These are phyloP conservation scores for Leptoxyphium fumago DNA, from an alignment of 2,329 filamentous ascomycete species.

Conservation along the genomic window DNA sequence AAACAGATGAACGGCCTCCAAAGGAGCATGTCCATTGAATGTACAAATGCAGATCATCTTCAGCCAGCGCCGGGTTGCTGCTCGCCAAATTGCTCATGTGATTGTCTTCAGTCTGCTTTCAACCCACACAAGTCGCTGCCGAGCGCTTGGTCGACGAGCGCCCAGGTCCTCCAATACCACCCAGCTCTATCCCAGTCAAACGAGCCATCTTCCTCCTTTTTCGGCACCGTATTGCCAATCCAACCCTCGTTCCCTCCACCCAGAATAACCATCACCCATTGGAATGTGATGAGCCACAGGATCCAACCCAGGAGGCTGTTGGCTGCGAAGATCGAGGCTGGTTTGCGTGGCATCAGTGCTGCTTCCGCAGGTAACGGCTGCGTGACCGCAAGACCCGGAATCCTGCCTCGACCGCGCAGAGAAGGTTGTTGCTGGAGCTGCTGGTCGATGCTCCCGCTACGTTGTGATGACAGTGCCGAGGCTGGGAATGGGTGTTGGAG, in stretches of 20 bases:
- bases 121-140: conserved; percentile 48
- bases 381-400: not conserved
- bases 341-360: conserved; percentile 27
- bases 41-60: conserved; percentile 71
- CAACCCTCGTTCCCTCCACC: conserved; percentile 36
- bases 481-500: too few species aligned
- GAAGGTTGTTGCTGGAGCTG: not conserved
- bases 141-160: conserved; percentile 39
- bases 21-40: conserved; percentile 65
- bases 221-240: conserved; percentile 62
- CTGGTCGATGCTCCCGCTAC: too few species aligned
- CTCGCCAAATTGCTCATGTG: conserved; percentile 97
- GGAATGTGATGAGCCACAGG: not conserved
- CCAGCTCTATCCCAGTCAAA: conserved; percentile 60
- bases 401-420: conserved; percentile 8
- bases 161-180: conserved; percentile 47
- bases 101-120: conserved; percentile 26
- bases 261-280: not conserved
- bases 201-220: conserved; percentile 50
- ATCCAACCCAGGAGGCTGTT: conserved; percentile 18
- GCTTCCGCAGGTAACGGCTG: conserved; percentile 7
- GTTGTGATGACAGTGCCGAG: conserved; percentile 3
- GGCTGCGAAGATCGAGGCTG: conserved; percentile 34
- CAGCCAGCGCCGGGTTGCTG: conserved; percentile 69
- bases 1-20: conserved; percentile 72